Evolutionary conservation across 768 basidiomycete genomes (phyloP).

Genomic region (Mycena galericulata): DNA sequence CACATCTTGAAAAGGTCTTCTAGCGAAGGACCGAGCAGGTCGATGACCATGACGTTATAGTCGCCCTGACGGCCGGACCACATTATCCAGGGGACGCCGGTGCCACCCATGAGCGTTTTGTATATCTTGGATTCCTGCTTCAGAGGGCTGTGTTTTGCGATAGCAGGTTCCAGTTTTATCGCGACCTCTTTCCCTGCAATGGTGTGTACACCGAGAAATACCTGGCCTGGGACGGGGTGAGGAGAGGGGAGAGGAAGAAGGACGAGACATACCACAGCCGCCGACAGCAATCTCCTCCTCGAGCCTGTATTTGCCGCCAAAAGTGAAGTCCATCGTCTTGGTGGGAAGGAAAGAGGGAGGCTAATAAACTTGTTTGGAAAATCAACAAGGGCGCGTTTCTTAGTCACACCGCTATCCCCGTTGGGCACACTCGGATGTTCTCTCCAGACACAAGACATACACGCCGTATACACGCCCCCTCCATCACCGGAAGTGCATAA

Average conservation of each 20-base stretch:
- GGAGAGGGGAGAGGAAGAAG: conserved; percentile 17
- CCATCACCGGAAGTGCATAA: no score
- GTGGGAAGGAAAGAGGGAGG: conserved; percentile 8
- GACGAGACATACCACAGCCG: conserved; percentile 69
- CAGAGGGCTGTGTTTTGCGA: conserved; percentile 71
- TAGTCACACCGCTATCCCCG: conserved; percentile 8
- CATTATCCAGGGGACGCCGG: conserved; percentile 92
- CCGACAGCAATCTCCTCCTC: conserved; percentile 87
- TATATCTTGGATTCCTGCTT: conserved; percentile 93
- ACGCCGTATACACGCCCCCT: conserved; percentile 6
- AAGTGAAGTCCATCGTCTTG: conserved; percentile 53
- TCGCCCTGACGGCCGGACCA: conserved; percentile 93
- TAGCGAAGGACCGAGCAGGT: conserved; percentile 91
- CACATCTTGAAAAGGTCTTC: conserved; percentile 91
- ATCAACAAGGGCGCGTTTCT: conserved; percentile 18
- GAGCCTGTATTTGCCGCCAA: conserved; percentile 82
- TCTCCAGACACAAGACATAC: conserved; percentile 8
- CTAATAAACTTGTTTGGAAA: conserved; percentile 18
- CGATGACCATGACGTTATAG: conserved; percentile 98
- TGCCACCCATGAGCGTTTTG: conserved; percentile 90
- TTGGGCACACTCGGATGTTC: not conserved
- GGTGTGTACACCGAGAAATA: conserved; percentile 83
- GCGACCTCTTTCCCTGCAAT: conserved; percentile 87
- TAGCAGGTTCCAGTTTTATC: conserved; percentile 83
- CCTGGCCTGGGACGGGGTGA: conserved; percentile 64